Percentiles rank a stretch among this genome's conserved stretches.
Evolutionary conservation across 179 eudicot species (phyloP).

Genomic region (Beta corolliflora): DNA sequence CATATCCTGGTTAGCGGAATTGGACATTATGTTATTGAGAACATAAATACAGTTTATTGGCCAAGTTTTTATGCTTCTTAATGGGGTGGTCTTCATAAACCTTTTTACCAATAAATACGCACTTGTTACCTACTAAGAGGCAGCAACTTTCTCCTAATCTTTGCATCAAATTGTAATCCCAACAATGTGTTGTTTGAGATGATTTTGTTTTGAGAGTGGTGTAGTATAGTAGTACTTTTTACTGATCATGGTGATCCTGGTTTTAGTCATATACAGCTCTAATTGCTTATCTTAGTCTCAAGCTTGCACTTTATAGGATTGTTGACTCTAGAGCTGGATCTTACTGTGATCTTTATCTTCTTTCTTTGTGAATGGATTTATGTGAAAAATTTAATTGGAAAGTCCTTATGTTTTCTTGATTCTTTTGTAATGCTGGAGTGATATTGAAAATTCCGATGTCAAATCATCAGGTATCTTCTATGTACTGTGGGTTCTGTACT

Average conservation of each 20-base stretch:
- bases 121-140: not conserved
- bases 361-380: not conserved
- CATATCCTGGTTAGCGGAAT: not conserved
- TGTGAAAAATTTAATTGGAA: not conserved
- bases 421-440: not conserved
- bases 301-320: not conserved
- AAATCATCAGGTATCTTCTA: conserved; percentile 73
- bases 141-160: not conserved
- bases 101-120: not conserved
- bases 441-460: conserved; percentile 11
- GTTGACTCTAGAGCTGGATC: not conserved
- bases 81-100: not conserved
- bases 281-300: not conserved
- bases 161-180: not conserved
- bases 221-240: not conserved
- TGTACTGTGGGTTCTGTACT: conserved; percentile 95
- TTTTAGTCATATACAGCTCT: not conserved
- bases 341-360: not conserved
- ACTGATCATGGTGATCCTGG: not conserved
- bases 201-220: not conserved
- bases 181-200: not conserved
- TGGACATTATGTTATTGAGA: not conserved
- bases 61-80: too few relatives aligned
- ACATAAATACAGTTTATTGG: not conserved
- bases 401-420: not conserved